Conservation (phyloP, 257 asterid species). For the Solanum pimpinellifolium region DNA sequence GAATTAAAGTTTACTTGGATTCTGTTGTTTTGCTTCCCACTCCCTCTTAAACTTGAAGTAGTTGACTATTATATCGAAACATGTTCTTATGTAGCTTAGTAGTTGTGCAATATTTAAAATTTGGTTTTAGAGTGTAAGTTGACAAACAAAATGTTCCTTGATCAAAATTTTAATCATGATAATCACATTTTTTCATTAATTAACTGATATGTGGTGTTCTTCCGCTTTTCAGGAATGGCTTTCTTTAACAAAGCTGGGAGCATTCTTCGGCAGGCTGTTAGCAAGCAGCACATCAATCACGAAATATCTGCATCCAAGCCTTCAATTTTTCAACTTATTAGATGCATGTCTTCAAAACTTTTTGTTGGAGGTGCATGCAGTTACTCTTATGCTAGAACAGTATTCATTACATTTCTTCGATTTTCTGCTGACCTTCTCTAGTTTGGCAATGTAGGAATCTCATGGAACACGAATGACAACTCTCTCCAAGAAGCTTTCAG, state of each 20-base stretch:
- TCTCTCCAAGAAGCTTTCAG: slow-evolving; percentile 50
- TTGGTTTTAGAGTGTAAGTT: not conserved
- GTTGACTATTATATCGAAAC: not conserved
- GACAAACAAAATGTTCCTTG: not conserved
- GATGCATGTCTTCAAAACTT: slow-evolving; percentile 84
- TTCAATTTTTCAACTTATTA: slow-evolving; percentile 50
- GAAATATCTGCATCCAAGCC: slow-evolving; percentile 37
- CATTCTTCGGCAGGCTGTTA: slow-evolving; percentile 32
- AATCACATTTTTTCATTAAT: not conserved
- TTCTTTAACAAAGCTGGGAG: slow-evolving; percentile 60
- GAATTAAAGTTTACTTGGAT: not conserved
- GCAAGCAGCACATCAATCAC: slow-evolving; percentile 22
- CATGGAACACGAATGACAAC: slow-evolving; percentile 46
- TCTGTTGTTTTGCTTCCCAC: not conserved
- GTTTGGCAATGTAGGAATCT: slow-evolving; percentile 44
- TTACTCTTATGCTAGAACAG: not conserved
- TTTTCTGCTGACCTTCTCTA: not conserved
- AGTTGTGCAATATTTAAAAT: not conserved
- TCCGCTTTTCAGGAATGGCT: slow-evolving; percentile 35
- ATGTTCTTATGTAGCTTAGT: not conserved
- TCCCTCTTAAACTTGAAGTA: not conserved
- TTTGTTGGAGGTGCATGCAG: slow-evolving; percentile 59
- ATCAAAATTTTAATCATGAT: not conserved
- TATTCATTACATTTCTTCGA: not conserved
- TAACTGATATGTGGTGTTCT: not conserved